These are phyloP conservation scores for Sclerotinia minor DNA, from an alignment of 2,329 filamentous ascomycete species.

Conservation along the genomic window DNA sequence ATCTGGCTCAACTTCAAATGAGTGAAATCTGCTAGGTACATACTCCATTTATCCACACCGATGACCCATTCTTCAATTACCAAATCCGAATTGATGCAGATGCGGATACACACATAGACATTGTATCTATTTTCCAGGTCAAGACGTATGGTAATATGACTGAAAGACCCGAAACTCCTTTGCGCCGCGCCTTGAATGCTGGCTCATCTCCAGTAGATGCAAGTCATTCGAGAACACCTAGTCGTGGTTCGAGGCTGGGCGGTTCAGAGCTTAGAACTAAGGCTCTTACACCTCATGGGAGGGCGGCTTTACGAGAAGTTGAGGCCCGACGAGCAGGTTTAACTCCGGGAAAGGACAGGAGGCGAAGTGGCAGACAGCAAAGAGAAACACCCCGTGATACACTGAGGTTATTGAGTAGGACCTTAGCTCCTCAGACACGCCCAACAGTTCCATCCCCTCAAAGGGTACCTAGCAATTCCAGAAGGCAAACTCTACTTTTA, in stretches of 20 bases:
- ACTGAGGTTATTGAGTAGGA: constrained; percentile 55
- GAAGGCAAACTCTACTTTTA: constrained; percentile 30
- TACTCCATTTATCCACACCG: not conserved
- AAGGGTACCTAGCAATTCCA: constrained; percentile 23
- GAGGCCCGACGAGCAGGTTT: constrained; percentile 60
- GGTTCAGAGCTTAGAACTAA: constrained; percentile 36
- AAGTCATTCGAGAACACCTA: constrained; percentile 36
- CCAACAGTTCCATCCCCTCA: constrained; percentile 39
- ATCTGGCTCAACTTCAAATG: not conserved
- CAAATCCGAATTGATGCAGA: no score
- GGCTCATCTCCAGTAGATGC: constrained; percentile 36
- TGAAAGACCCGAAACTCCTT: constrained; percentile 39
- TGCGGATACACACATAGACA: not conserved
- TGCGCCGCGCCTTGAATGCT: constrained; percentile 38
- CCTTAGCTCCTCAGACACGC: constrained; percentile 49
- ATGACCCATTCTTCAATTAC: not conserved
- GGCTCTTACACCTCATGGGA: constrained; percentile 57
- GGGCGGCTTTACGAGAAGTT: constrained; percentile 59
- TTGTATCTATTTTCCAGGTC: not conserved
- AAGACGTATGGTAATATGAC: constrained; percentile 33
- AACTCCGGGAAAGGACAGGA: constrained; percentile 59
- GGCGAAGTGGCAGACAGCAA: constrained; percentile 57
- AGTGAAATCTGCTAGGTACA: not conserved
- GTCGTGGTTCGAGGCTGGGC: constrained; percentile 27
- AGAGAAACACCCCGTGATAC: constrained; percentile 57